phyloP scores from a whole-genome alignment of 1,284 basidiomycete species.

The Ceratobasidium papillatum region DNA sequence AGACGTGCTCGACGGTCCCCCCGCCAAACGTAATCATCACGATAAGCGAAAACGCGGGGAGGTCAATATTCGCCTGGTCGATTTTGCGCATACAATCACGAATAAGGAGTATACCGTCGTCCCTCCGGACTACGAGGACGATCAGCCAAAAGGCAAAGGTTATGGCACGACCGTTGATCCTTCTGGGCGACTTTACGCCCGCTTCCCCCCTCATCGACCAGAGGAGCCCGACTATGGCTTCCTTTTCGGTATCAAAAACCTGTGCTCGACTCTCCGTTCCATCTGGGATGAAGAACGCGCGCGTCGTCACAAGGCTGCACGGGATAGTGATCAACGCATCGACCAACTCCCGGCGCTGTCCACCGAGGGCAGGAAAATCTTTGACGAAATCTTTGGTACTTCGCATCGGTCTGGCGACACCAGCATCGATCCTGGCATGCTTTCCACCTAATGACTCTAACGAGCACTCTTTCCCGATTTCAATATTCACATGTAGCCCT shows the following conservation, averaged over 20 bases:
- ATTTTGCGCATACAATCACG: conserved; percentile 99
- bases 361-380: conserved; percentile 76
- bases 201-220: conserved; percentile 92
- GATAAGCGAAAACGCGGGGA: conserved; percentile 79
- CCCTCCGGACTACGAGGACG: conserved; percentile 47
- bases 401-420: conserved; percentile 55
- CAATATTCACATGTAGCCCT: conserved; percentile 32
- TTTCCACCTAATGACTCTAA: conserved; percentile 63
- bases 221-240: conserved; percentile 94
- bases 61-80: conserved; percentile 94
- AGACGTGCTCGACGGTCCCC: conserved; percentile 71
- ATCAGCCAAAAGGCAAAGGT: conserved; percentile 59
- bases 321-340: conserved; percentile 65
- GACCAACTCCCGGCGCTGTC: conserved; percentile 68
- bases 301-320: conserved; percentile 64
- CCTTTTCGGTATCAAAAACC: conserved; percentile 86
- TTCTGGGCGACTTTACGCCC: conserved; percentile 80
- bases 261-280: conserved; percentile 75
- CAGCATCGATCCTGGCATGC: conserved; percentile 69
- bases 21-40: conserved; percentile 63
- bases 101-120: conserved; percentile 86
- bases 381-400: conserved; percentile 71
- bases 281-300: conserved; percentile 88
- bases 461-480: conserved; percentile 18
- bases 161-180: conserved; percentile 83